Conservation (phyloP, 106 monocot genomes). For the Platanthera zijinensis region DNA sequence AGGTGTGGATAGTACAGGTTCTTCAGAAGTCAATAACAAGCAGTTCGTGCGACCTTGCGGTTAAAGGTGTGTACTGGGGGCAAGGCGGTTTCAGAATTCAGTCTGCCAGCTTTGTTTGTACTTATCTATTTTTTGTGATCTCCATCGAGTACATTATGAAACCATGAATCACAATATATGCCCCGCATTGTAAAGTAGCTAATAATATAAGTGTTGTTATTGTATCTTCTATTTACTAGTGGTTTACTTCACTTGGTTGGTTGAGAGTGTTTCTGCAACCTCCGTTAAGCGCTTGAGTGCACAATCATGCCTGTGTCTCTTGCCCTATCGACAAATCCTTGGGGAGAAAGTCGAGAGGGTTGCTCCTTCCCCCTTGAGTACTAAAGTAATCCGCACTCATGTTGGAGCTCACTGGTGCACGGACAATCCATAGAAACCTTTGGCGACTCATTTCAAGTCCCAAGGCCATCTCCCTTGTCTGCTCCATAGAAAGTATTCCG, state of each 20-base stretch:
- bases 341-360: slow-evolving; percentile 16
- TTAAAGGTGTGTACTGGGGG: slow-evolving; percentile 21
- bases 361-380: neutral
- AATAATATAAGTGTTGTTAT: no score
- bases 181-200: no score
- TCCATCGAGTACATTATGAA: no score
- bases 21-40: slow-evolving; percentile 36
- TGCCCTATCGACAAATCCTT: slow-evolving; percentile 18
- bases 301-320: slow-evolving; percentile 6
- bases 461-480: slow-evolving; percentile 19
- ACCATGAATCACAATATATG: no score
- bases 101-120: no score
- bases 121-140: no score
- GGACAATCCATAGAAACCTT: slow-evolving; percentile 27
- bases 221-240: no score
- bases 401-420: slow-evolving; percentile 13
- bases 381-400: slow-evolving; percentile 5
- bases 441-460: slow-evolving; percentile 31
- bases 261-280: no score
- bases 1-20: no score
- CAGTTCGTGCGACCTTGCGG: slow-evolving; percentile 51
- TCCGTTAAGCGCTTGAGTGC: no score
- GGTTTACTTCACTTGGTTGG: no score
- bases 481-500: slow-evolving; percentile 17
- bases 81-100: neutral